A percentile compares a stretch with the other conserved stretches of the same genome.
phyloP scores from a whole-genome alignment of 768 basidiomycete species.

The Megacollybia marginata region DNA sequence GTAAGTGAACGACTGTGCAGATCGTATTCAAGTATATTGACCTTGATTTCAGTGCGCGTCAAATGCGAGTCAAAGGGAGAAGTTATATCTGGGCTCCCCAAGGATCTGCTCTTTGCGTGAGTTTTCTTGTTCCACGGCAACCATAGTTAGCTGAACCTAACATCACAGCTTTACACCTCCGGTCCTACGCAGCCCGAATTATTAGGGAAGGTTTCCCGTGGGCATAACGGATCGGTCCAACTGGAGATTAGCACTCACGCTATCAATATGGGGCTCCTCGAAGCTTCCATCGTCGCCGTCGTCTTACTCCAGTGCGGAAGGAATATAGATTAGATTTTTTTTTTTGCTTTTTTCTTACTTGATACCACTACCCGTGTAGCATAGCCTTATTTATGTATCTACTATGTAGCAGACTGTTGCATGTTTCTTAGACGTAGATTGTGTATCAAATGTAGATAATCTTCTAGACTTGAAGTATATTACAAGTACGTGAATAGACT shows the following conservation, averaged over 20 bases:
- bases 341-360: too few relatives aligned
- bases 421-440: too few relatives aligned
- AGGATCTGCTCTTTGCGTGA: conserved; percentile 12
- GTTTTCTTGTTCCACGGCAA: conserved; percentile 10
- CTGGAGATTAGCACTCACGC: conserved; percentile 42
- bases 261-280: conserved; percentile 36
- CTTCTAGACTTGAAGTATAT: too few relatives aligned
- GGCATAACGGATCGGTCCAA: conserved; percentile 21
- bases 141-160: conserved; percentile 12
- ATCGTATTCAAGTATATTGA: too few relatives aligned
- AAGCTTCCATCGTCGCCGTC: conserved; percentile 37
- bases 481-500: too few relatives aligned
- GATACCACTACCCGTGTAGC: too few relatives aligned
- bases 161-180: conserved; percentile 16
- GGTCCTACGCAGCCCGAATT: conserved; percentile 15
- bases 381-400: too few relatives aligned
- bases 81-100: conserved; percentile 12
- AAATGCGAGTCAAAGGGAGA: conserved; percentile 1
- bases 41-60: neutral
- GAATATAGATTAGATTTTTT: conserved; percentile 30
- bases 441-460: too few relatives aligned
- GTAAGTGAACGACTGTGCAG: conserved; percentile 16
- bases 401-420: too few relatives aligned
- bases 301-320: conserved; percentile 41
- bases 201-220: conserved; percentile 29